phyloP scores from a whole-genome alignment of 192 early-diverging fungal species.

The Coemansia asiatica region DNA sequence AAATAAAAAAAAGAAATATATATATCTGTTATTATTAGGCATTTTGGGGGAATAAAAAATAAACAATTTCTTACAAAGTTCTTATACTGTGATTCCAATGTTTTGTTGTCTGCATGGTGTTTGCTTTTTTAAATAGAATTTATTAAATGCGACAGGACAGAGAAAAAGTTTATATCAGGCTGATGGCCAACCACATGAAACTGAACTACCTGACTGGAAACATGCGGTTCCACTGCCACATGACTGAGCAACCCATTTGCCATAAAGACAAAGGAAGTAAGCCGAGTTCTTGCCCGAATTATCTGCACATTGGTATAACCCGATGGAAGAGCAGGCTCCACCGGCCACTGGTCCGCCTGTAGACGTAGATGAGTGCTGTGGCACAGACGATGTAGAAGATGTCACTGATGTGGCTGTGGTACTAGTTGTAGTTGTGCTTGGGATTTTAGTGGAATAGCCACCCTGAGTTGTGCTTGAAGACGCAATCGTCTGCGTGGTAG shows the following conservation, averaged over 20 bases:
- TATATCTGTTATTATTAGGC: no score
- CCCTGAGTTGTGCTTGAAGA: constrained; percentile 2
- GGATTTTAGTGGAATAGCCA: neutral
- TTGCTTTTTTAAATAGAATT: no score
- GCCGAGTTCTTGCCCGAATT: constrained; percentile 15
- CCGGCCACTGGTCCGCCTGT: constrained; percentile 25
- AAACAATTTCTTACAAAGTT: no score
- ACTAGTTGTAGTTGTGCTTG: neutral
- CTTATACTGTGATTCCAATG: no score
- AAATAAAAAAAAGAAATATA: constrained; percentile 10
- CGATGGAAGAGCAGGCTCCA: constrained; percentile 13
- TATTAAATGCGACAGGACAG: no score
- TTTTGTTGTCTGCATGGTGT: no score
- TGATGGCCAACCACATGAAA: constrained; percentile 35
- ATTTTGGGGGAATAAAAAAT: no score
- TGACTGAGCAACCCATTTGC: constrained; percentile 22
- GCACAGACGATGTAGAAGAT: constrained; percentile 1
- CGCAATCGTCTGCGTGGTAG: no score
- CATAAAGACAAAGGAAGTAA: constrained; percentile 37
- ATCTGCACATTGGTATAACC: constrained; percentile 24
- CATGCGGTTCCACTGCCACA: constrained; percentile 41
- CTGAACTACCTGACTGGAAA: constrained; percentile 21
- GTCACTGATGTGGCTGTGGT: neutral
- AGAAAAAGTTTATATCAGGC: neutral
- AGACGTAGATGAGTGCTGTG: neutral